Evolutionary conservation across 805 yeast species (phyloP).

Genomic region (Kodamaea kakaduensis): DNA sequence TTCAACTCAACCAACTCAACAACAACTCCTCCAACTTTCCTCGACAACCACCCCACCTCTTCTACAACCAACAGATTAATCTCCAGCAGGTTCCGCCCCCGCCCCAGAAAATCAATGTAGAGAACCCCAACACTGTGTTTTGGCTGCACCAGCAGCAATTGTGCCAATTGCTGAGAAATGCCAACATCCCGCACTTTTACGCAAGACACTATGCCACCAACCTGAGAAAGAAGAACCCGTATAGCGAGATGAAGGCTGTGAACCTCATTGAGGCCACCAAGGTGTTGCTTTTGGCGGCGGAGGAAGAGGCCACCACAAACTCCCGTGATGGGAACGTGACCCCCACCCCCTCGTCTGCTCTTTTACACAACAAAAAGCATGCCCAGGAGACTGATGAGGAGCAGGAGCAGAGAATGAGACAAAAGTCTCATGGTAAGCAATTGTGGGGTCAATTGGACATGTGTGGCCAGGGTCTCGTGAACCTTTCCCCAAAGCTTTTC

Average conservation of each 20-base stretch:
- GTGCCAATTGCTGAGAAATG: slow-evolving; percentile 61
- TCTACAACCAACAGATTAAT: slow-evolving; percentile 11
- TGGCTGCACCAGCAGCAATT: slow-evolving; percentile 83
- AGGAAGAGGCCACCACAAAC: slow-evolving; percentile 28
- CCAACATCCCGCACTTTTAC: slow-evolving; percentile 71
- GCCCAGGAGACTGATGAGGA: slow-evolving; percentile 51
- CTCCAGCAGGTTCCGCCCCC: slow-evolving; percentile 16
- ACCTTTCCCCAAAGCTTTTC: slow-evolving; percentile 69
- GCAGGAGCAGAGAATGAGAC: slow-evolving; percentile 61
- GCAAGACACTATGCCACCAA: slow-evolving; percentile 78
- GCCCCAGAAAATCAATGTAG: slow-evolving; percentile 35
- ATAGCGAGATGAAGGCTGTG: slow-evolving; percentile 33
- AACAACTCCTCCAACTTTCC: slow-evolving; percentile 9
- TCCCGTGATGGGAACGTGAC: slow-evolving; percentile 14
- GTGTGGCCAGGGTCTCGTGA: slow-evolving; percentile 79
- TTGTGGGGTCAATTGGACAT: slow-evolving; percentile 93
- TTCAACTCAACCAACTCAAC: neutral
- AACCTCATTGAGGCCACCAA: slow-evolving; percentile 43
- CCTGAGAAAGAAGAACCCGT: slow-evolving; percentile 48
- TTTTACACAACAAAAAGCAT: slow-evolving; percentile 42
- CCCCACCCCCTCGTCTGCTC: slow-evolving; percentile 23
- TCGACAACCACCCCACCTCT: slow-evolving; percentile 20
- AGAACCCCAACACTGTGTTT: slow-evolving; percentile 42
- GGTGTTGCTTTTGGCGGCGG: slow-evolving; percentile 30
- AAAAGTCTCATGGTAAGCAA: slow-evolving; percentile 63